Evolutionary conservation across 257 asterid species (phyloP).

Genomic region (Gentiana straminea): DNA sequence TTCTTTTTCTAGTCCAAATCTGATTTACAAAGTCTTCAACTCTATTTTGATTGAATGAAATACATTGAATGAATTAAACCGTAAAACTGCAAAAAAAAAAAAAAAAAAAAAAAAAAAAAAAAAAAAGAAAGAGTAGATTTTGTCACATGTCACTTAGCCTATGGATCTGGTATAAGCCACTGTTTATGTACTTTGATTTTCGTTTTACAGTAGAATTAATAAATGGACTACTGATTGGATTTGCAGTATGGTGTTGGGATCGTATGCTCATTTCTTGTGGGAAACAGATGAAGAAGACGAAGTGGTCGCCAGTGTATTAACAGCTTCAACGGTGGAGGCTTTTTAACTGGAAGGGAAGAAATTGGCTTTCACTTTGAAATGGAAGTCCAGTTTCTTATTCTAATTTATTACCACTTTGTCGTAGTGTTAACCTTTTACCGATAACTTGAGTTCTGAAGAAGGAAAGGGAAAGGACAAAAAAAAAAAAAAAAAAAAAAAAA

Average conservation of each 20-base stretch:
- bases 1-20: not conserved
- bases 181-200: too few relatives aligned
- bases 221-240: not conserved
- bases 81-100: too few relatives aligned
- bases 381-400: not conserved
- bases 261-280: slow-evolving; percentile 72
- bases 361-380: not conserved
- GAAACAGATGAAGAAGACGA: slow-evolving; percentile 37
- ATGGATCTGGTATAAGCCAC: too few relatives aligned
- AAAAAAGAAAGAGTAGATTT: too few relatives aligned
- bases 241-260: slow-evolving; percentile 55
- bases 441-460: too few relatives aligned
- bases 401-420: not conserved
- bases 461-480: too few relatives aligned
- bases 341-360: slow-evolving; percentile 4
- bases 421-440: too few relatives aligned
- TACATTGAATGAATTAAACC: not conserved
- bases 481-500: too few relatives aligned
- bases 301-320: slow-evolving; percentile 3
- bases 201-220: not conserved
- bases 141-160: too few relatives aligned
- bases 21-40: too few relatives aligned
- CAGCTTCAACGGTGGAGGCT: slow-evolving; percentile 11
- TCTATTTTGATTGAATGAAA: not conserved
- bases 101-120: too few relatives aligned